Conservation (phyloP, 2,329 filamentous ascomycete species). For the Chaetomium sp. region DNA sequence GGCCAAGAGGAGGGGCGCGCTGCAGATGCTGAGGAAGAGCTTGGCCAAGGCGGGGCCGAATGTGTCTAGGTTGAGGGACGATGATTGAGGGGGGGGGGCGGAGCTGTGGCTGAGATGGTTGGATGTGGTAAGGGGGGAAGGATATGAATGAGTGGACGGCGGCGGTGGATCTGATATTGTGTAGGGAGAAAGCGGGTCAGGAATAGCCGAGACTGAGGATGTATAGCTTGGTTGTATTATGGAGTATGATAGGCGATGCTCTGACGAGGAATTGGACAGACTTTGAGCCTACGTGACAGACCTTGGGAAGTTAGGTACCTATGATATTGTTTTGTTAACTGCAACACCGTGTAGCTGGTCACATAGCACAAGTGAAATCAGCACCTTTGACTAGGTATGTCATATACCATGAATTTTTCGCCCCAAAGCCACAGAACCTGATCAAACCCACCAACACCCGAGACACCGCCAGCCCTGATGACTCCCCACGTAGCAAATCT, state of each 20-base stretch:
- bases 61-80: conserved; percentile 47
- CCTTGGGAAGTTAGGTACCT: neutral
- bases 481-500: conserved; percentile 1
- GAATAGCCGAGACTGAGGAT: neutral
- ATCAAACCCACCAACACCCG: conserved; percentile 5
- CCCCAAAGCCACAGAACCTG: neutral
- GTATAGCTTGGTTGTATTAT: conserved; percentile 11
- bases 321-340: neutral
- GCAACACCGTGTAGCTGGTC: too few species aligned
- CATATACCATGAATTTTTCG: neutral
- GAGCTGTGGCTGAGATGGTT: neutral
- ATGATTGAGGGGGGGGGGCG: conserved; percentile 26
- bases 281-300: neutral
- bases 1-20: conserved; percentile 55
- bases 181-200: neutral
- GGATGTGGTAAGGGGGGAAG: neutral
- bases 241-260: conserved; percentile 8
- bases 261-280: neutral
- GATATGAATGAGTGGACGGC: neutral
- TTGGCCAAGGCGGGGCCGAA: conserved; percentile 54
- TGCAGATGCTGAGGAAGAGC: conserved; percentile 53
- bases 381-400: neutral
- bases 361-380: neutral
- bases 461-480: neutral
- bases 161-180: neutral